A percentile compares a stretch with the other conserved stretches of the same genome.
phyloP scores from a whole-genome alignment of 2,329 filamentous ascomycete genomes.

The Neopestalotiopsis sp. region DNA sequence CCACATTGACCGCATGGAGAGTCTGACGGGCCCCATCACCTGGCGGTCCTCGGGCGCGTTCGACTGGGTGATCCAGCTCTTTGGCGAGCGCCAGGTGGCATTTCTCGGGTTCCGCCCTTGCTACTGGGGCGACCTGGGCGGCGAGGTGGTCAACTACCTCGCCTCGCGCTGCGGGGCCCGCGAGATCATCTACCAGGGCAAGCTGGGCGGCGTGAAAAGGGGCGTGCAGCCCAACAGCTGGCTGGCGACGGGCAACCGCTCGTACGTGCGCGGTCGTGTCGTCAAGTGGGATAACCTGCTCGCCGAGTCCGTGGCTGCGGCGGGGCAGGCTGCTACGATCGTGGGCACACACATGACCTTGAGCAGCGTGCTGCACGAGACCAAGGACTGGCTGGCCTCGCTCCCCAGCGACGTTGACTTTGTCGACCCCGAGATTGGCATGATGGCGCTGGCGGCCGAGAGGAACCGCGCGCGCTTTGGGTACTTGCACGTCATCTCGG shows the following conservation, averaged over 20 bases:
- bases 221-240: slow-evolving; percentile 19
- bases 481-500: slow-evolving; percentile 23
- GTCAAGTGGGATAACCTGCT: slow-evolving; percentile 19
- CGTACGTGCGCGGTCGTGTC: slow-evolving; percentile 16
- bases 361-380: slow-evolving; percentile 22
- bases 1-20: slow-evolving; percentile 16
- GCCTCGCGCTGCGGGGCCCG: slow-evolving; percentile 9
- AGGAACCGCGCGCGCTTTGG: slow-evolving; percentile 16
- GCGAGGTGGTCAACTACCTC: slow-evolving; percentile 21
- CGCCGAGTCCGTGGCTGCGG: slow-evolving; percentile 11
- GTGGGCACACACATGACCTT: slow-evolving; percentile 18
- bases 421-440: slow-evolving; percentile 23
- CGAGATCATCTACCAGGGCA: slow-evolving; percentile 22
- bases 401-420: slow-evolving; percentile 19
- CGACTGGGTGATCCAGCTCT: slow-evolving; percentile 18
- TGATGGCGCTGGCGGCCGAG: slow-evolving; percentile 22
- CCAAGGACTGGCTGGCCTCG: slow-evolving; percentile 19
- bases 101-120: slow-evolving; percentile 22
- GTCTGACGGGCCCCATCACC: slow-evolving; percentile 12
- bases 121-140: slow-evolving; percentile 23
- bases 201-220: slow-evolving; percentile 20
- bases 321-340: slow-evolving; percentile 8
- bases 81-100: slow-evolving; percentile 18
- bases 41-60: slow-evolving; percentile 19
- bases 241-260: slow-evolving; percentile 19